A percentile compares a stretch with the other conserved stretches of the same genome.
phyloP scores from a whole-genome alignment of 805 yeast genomes.

The Kluyveromyces starmeri region DNA sequence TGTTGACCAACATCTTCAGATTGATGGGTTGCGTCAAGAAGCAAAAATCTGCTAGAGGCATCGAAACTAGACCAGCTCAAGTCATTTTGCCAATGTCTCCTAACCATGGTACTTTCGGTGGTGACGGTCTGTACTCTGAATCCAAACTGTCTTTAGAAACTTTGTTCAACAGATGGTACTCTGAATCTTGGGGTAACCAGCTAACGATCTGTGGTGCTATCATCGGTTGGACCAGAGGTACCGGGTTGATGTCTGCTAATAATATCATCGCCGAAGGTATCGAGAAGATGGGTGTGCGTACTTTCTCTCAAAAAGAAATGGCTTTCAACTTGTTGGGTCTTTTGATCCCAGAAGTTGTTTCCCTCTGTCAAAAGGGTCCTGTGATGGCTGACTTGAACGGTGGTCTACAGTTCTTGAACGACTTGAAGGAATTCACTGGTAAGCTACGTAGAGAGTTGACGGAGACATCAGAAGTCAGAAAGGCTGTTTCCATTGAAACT shows the following conservation, averaged over 20 bases:
- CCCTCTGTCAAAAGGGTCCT: conserved; percentile 86
- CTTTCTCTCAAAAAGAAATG: conserved; percentile 98
- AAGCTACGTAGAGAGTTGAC: conserved; percentile 62
- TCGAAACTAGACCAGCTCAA: conserved; percentile 97
- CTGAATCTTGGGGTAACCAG: conserved; percentile 93
- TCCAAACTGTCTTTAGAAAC: conserved; percentile 94
- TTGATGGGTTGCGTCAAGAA: conserved; percentile 84
- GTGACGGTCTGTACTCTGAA: conserved; percentile 97
- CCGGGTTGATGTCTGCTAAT: conserved; percentile 97
- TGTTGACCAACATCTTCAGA: conserved; percentile 93
- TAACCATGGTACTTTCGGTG: conserved; percentile 98
- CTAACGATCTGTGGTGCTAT: conserved; percentile 96
- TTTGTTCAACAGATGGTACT: conserved; percentile 95
- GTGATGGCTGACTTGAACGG: conserved; percentile 98
- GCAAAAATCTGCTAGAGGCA: conserved; percentile 65
- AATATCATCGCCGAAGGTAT: conserved; percentile 97
- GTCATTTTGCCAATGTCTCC: conserved; percentile 95
- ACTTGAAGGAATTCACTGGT: conserved; percentile 80
- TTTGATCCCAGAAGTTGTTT: conserved; percentile 75
- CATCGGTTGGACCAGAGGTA: conserved; percentile 99
- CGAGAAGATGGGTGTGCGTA: conserved; percentile 91
- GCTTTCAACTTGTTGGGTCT: conserved; percentile 96
- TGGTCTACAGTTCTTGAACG: conserved; percentile 89
- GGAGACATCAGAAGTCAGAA: conserved; percentile 84
- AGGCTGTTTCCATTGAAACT: conserved; percentile 91